Base-by-base conservation (phyloP, 306 rosid genomes). In the Lablab purpureus region DNA sequence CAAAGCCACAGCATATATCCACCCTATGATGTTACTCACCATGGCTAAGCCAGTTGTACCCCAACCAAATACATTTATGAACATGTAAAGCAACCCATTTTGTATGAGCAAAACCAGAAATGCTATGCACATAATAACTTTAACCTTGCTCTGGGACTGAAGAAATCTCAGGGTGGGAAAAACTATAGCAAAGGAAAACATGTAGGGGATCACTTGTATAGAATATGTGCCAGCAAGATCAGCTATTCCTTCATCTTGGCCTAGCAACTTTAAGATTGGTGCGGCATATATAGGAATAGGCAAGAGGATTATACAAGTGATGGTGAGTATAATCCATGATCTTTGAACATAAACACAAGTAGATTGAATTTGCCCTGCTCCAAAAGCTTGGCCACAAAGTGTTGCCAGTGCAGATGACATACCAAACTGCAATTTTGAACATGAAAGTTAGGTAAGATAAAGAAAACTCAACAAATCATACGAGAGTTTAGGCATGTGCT, bases 351-450 rank as follows among this genome's bases (percentile, higher is more conserved):
- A 93, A 40, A 91, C 67, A 1, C 97, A 93, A 19, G 90, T 92
- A 66, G 74, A 47, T 34, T 86, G 36, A 22, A 88, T 72, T 52
- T 85, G 82, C 47, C 98, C 93, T 36, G 97, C 98, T 1, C 98
- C 97, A 80, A 71, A 89, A 7, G 94, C 94, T 88, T 93, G 97
- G 5, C 98, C 97, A 82, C 97, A 93, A 0, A 93, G 83, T 65
- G 94, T 93, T 78, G 75, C 88, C 4, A 90, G 37, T 19, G 94
- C 92, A 73, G 84, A 81, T 73, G 93, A 90, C 98, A 93, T 92
- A 1, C 97, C 97, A 71, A 56, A 41, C 88, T 77, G 76, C 71
- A 81, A 77, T 46, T 77, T 54, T 37, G n/a, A 30, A 13, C 3
- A 2, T 30, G 3, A 45, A 23, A 1, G 10, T 79, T 80, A 25